Percentiles rank a stretch among this genome's conserved stretches.
phyloP scores from a whole-genome alignment of 2,329 filamentous ascomycete genomes.

The Trichophyton equinum region DNA sequence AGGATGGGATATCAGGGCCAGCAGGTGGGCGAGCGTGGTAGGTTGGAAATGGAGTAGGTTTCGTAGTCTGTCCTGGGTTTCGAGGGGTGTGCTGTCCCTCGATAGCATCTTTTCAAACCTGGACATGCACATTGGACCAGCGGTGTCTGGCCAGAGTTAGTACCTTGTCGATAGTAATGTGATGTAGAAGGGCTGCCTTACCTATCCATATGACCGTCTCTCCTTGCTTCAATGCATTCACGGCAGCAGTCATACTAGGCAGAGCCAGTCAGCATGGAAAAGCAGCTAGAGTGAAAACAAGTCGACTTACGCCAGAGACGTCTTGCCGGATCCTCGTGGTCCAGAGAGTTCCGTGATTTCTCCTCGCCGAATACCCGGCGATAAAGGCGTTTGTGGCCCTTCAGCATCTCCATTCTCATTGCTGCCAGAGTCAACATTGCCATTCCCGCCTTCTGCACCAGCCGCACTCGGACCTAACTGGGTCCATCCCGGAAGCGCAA shows the following conservation, averaged over 20 bases:
- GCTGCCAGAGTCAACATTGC: neutral
- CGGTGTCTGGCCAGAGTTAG: slow-evolving; percentile 32
- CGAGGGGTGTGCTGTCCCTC: slow-evolving; percentile 4
- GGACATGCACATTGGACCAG: slow-evolving; percentile 35
- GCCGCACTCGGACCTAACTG: neutral
- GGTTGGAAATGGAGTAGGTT: slow-evolving; percentile 46
- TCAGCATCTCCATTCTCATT: neutral
- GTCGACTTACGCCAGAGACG: slow-evolving; percentile 56
- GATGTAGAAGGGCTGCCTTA: slow-evolving; percentile 33
- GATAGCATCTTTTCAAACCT: slow-evolving; percentile 39
- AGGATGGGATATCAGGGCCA: slow-evolving; percentile 62
- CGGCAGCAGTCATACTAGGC: slow-evolving; percentile 55
- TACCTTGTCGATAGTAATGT: neutral
- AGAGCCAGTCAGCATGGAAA: slow-evolving; percentile 8
- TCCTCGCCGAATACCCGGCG: slow-evolving; percentile 56
- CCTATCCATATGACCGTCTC: slow-evolving; percentile 70
- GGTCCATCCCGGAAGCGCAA: neutral
- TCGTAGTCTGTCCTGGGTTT: neutral
- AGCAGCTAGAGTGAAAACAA: neutral
- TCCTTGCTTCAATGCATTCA: slow-evolving; percentile 48
- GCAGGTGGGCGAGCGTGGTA: slow-evolving; percentile 49
- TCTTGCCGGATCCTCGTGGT: slow-evolving; percentile 76
- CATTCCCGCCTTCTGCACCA: neutral
- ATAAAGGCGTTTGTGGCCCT: neutral
- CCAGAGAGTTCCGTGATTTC: slow-evolving; percentile 82